Evolutionary conservation across 192 early-diverging fungal genomes (phyloP).

Genomic region (Kickxella alabastrina): DNA sequence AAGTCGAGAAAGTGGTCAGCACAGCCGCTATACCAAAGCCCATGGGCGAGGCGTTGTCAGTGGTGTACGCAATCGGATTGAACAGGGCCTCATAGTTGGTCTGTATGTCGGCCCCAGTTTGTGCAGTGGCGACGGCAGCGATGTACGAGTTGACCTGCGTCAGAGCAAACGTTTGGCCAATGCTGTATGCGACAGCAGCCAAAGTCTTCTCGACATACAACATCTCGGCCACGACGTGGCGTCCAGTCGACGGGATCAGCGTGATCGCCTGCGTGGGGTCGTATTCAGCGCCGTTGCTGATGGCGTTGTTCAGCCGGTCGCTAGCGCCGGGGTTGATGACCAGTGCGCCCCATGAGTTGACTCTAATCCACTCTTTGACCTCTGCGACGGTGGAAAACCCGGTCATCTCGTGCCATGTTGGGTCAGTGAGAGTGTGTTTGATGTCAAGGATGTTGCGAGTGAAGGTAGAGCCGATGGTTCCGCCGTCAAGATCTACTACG

Average conservation of each 20-base stretch:
- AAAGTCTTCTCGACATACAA: slow-evolving; percentile 26
- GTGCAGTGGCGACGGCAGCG: not conserved
- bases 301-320: slow-evolving; percentile 16
- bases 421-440: slow-evolving; percentile 5
- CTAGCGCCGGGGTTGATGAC: slow-evolving; percentile 38
- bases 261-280: slow-evolving; percentile 24
- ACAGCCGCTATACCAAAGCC: slow-evolving; percentile 24
- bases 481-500: slow-evolving; percentile 42
- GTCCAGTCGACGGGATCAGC: slow-evolving; percentile 27
- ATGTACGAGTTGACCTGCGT: slow-evolving; percentile 9
- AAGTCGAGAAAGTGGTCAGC: slow-evolving; percentile 29
- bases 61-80: slow-evolving; percentile 23
- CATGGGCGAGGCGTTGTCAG: slow-evolving; percentile 22
- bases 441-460: slow-evolving; percentile 27
- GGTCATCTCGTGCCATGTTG: slow-evolving; percentile 16
- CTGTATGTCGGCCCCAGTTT: not conserved
- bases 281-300: slow-evolving; percentile 18
- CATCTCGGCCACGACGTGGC: slow-evolving; percentile 31
- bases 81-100: slow-evolving; percentile 16
- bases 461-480: slow-evolving; percentile 27
- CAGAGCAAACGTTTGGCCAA: slow-evolving; percentile 15
- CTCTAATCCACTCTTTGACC: slow-evolving; percentile 26
- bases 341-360: slow-evolving; percentile 35
- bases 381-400: not conserved
- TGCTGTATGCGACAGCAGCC: slow-evolving; percentile 8